These are phyloP conservation scores for Paraphaeosphaeria minitans DNA, from an alignment of 2,329 filamentous ascomycete species.

Conservation along the genomic window DNA sequence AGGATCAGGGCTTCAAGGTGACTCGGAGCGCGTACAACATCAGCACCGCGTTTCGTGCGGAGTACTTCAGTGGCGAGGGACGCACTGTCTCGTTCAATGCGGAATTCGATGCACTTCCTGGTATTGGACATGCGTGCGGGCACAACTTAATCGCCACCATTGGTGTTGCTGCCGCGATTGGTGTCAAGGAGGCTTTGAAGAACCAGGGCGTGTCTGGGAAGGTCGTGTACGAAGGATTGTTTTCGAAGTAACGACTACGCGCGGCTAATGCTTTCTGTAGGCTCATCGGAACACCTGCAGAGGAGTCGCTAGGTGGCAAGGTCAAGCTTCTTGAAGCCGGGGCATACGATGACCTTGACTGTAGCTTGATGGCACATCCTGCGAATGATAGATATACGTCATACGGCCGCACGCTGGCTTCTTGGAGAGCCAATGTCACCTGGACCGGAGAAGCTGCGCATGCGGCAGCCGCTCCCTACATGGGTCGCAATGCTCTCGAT, in stretches of 20 bases:
- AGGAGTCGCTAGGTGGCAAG: constrained; percentile 52
- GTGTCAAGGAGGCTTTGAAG: constrained; percentile 39
- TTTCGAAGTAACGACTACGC: neutral
- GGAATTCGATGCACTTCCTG: constrained; percentile 45
- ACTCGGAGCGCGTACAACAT: constrained; percentile 43
- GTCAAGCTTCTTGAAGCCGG: constrained; percentile 53
- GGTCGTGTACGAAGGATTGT: constrained; percentile 22
- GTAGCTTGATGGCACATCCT: constrained; percentile 40
- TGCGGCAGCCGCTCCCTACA: constrained; percentile 38
- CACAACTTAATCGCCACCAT: constrained; percentile 52
- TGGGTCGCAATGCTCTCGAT: constrained; percentile 31
- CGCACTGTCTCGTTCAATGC: constrained; percentile 55
- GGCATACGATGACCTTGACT: constrained; percentile 48
- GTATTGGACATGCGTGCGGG: constrained; percentile 52
- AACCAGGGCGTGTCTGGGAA: constrained; percentile 40
- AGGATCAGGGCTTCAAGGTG: constrained; percentile 39
- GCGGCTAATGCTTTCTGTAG: constrained; percentile 23
- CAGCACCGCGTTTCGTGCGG: constrained; percentile 42
- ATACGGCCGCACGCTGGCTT: constrained; percentile 60
- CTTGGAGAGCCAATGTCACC: constrained; percentile 55
- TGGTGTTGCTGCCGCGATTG: constrained; percentile 46
- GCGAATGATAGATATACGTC: constrained; percentile 49
- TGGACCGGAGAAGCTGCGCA: constrained; percentile 53
- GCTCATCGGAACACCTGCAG: constrained; percentile 52
- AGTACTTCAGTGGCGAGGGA: constrained; percentile 32